Base-by-base conservation (phyloP, 225 moss, liverwort and hornwort genomes). In the Sphagnum tenellum region DNA sequence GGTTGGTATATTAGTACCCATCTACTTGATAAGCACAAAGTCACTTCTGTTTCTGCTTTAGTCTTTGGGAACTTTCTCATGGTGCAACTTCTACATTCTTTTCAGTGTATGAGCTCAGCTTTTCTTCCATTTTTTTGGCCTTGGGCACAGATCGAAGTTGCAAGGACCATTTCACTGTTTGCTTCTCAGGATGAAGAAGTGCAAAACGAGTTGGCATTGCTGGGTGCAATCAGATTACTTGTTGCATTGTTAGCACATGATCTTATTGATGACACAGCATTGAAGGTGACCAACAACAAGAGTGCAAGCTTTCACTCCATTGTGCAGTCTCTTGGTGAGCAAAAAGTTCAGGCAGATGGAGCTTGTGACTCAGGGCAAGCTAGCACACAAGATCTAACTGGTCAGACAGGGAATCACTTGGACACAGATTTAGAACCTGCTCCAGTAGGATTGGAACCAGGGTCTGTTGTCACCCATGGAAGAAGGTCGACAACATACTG, bases 141-240 rank as follows among this genome's bases (percentile, higher is more conserved):
- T 29, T 29, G 29, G 1, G 29, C 29, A 29, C 29, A 29, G 76
- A 7, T 29, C 29, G 65, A 79, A 71, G 79, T 79, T 2, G 79
- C 79, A 4, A 55, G 71, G 76, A 79, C 83, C 4, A 67, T 83
- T 3, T 73, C 83, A 5, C 69, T 73, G 47, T 79, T 83, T 79
- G 83, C 78, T 14, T 66, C 65, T 7, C n/a, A 69, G 9, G 79
- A 61, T 49, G 14, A 7, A 7, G 71, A 76, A 2, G 83, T 79
- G 3, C 78, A 83, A 64, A 73, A 79, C 13, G 70, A 66, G 69
- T 83, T 83, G 45, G 83, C 83, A 6, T 55, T 57, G 54, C 69
- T 59, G 29, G 83, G 83, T 45, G 83, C 83, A 47, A 83, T 83
- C 52, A 67, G 75, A 64, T 62, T 69, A 54, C 76, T 83, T 3